phyloP scores from a whole-genome alignment of 768 basidiomycete genomes.

The Collybiopsis confluens region DNA sequence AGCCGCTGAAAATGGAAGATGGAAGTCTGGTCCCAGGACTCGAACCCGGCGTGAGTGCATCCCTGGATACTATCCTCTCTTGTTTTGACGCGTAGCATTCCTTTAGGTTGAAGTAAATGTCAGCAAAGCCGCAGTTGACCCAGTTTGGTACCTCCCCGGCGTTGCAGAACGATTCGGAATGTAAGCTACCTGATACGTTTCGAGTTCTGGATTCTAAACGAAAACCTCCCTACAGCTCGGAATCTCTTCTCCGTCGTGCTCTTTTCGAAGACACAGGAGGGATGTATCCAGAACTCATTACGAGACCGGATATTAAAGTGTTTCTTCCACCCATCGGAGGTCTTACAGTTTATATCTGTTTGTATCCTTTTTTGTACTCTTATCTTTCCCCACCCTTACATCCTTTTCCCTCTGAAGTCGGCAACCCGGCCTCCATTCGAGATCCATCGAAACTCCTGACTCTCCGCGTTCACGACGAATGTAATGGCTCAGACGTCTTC shows the following conservation, averaged over 20 bases:
- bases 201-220: background rate
- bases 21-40: conserved; percentile 48
- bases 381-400: background rate
- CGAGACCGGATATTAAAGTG: conserved; percentile 90
- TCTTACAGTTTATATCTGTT: conserved; percentile 89
- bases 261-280: conserved; percentile 96
- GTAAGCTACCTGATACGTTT: conserved; percentile 38
- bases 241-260: conserved; percentile 79
- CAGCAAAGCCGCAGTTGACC: conserved; percentile 95
- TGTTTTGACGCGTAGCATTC: too few species aligned
- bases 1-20: conserved; percentile 59
- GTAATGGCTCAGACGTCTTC: conserved; percentile 52
- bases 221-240: conserved; percentile 50
- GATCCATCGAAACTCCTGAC: conserved; percentile 80
- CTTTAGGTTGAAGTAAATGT: conserved; percentile 58
- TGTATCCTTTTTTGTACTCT: conserved; percentile 10
- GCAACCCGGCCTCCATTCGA: conserved; percentile 72
- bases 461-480: conserved; percentile 91
- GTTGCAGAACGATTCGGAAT: conserved; percentile 93
- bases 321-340: conserved; percentile 95
- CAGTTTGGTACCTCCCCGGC: conserved; percentile 93
- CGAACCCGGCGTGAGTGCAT: conserved; percentile 62
- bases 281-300: conserved; percentile 94
- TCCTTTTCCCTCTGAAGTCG: conserved; percentile 50
- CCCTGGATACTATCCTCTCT: too few species aligned